These are phyloP conservation scores for Gossypium sturtianum DNA, from an alignment of 345 rosid genomes.

Conservation along the genomic window DNA sequence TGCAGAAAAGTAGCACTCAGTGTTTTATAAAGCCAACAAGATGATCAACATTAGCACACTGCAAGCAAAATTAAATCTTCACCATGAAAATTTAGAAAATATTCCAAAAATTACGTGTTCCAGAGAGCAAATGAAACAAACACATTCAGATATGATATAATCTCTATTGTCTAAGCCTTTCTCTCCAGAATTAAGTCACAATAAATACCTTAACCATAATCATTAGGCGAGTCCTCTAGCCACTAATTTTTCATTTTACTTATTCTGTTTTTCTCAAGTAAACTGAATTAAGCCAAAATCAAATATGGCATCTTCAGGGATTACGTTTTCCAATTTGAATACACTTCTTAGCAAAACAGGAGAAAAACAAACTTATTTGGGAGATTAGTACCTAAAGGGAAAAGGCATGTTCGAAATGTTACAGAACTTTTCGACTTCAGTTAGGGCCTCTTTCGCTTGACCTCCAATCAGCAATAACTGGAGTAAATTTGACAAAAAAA, in stretches of 20 bases:
- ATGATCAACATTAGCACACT: neutral
- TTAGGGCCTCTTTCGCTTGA: constrained; percentile 51
- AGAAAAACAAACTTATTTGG: no score
- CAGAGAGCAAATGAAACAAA: neutral
- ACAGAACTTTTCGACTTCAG: constrained; percentile 50
- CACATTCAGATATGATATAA: neutral
- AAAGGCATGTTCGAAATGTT: constrained; percentile 32
- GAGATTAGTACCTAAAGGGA: constrained; percentile 49
- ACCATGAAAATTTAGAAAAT: neutral
- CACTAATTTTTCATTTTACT: neutral
- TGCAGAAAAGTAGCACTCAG: constrained; percentile 24
- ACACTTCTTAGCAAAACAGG: neutral
- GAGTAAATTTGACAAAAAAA: neutral
- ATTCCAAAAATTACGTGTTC: neutral
- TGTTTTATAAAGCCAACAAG: neutral
- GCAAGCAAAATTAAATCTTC: neutral
- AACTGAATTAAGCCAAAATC: neutral
- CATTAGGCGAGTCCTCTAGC: neutral
- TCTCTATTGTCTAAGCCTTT: neutral
- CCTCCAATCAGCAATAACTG: constrained; percentile 77
- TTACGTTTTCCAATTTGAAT: neutral
- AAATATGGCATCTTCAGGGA: neutral
- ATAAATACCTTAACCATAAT: neutral
- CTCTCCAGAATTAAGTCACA: neutral
- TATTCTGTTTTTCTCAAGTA: neutral